Conservation (phyloP, 345 rosid species). For the Eucalyptus regnans region DNA sequence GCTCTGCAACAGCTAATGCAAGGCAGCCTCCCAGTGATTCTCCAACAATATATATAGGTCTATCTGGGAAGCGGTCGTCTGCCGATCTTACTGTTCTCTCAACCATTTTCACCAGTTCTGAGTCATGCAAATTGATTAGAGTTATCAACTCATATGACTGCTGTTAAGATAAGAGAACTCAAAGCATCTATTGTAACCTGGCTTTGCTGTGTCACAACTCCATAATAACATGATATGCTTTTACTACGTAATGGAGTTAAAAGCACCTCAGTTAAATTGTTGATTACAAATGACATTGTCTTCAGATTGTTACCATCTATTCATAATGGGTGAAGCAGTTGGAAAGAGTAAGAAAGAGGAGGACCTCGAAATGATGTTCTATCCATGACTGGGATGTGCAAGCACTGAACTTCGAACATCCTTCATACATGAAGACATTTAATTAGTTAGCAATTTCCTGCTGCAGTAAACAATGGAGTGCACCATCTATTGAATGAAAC, state of each 20-base stretch:
- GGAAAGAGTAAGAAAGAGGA: neutral
- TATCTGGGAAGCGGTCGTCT: slow-evolving; percentile 14
- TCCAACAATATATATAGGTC: slow-evolving; percentile 73
- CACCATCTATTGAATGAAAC: neutral
- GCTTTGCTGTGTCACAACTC: neutral
- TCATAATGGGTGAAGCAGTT: neutral
- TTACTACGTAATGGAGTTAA: neutral
- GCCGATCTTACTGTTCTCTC: slow-evolving; percentile 39
- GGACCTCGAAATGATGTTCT: slow-evolving; percentile 54
- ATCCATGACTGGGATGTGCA: slow-evolving; percentile 72
- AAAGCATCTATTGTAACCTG: neutral
- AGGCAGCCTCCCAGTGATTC: slow-evolving; percentile 79
- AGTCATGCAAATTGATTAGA: neutral
- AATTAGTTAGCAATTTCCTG: neutral
- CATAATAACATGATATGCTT: neutral
- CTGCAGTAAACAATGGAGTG: neutral
- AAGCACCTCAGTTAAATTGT: neutral
- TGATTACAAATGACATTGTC: neutral
- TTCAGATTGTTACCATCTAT: neutral
- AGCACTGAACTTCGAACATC: slow-evolving; percentile 61
- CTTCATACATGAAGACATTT: slow-evolving; percentile 9
- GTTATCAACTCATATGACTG: neutral
- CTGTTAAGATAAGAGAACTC: neutral
- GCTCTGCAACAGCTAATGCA: slow-evolving; percentile 61
- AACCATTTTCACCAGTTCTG: slow-evolving; percentile 54